A percentile compares a stretch with the other conserved stretches of the same genome.
Evolutionary conservation across 441 rosid genomes (phyloP).

Genomic region (Dalechampia spathulata): DNA sequence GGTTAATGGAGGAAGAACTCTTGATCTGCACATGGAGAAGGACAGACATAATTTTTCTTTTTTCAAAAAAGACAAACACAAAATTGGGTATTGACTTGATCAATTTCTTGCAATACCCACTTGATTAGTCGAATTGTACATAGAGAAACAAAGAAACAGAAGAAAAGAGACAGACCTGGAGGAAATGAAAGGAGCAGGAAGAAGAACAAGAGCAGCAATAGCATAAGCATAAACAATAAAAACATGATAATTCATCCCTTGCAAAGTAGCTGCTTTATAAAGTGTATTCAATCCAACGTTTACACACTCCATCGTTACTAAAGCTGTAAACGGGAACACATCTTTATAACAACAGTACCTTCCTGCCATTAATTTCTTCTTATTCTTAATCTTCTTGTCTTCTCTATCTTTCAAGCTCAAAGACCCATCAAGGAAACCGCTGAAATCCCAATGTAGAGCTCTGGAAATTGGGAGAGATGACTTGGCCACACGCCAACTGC

Average conservation of each 20-base stretch:
- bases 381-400: neutral
- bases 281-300: conserved; percentile 22
- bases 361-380: neutral
- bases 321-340: conserved; percentile 12
- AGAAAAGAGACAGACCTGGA: conserved; percentile 22
- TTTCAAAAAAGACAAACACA: neutral
- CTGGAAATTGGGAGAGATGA: conserved; percentile 4
- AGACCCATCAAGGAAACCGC: neutral
- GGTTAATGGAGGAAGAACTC: conserved; percentile 20
- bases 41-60: too few species aligned
- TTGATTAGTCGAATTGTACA: neutral
- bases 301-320: conserved; percentile 20
- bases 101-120: neutral
- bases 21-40: conserved; percentile 15
- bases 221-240: conserved; percentile 23
- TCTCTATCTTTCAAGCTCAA: neutral
- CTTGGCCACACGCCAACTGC: neutral
- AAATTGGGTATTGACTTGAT: neutral
- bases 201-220: conserved; percentile 20
- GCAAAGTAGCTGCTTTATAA: conserved; percentile 22
- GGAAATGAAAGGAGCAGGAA: conserved; percentile 25
- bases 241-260: conserved; percentile 21
- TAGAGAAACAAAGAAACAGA: neutral
- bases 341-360: conserved; percentile 6
- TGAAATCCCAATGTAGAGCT: neutral